Evolutionary conservation across 176 grass and related monocot species (phyloP), one percentile per base, ranked within the genome.

Genomic region (Alloteropsis semialata): DNA sequence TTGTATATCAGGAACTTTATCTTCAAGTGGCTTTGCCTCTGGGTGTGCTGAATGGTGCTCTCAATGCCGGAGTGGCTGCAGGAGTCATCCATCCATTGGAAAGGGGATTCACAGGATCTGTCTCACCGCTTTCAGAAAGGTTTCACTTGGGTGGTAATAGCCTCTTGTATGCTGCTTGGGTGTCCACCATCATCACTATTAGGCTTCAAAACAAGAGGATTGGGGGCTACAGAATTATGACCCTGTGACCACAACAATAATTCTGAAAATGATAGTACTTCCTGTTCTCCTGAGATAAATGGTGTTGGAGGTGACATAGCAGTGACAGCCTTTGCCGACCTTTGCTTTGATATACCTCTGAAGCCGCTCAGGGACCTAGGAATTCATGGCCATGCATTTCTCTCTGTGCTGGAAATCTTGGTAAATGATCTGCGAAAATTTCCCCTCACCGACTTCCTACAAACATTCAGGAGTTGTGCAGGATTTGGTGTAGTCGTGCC

Each of bases 271-370:
- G 76, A 57, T 68, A 72, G 27, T 34, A 30, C 81, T 45, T 50
- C 70, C 57, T 25, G 49, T 69, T 84, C 74, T 81, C 89, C 85
- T 28, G 38, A 84, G 46, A 41, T 79, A 57, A 84, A 91, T 91
- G 79, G 62, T 3, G 16, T 44, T n/a, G 92, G 86, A 67, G 84
- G 92, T 84, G 84, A 94, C 75, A 60, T 94, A 58, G 90, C 90
- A 15, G 63, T 94, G 69, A 94, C 86, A 34, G 88, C 90, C 32
- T 97, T 94, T 71, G 90, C 90, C 37, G 95, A 97, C 85, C 62
- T 97, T 8, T 92, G 90, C 28, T 97, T 94, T 85, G 94, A 97
- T 92, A 77, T 94, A 56, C 94, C 94, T 43, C 55, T 94, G 68
- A 94, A 82, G 72, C 39, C 86, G 0, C 93, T 94, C 53, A 94